Evolutionary conservation across 73 alveolate species (phyloP).

Genomic region (Halteria grandinella): DNA sequence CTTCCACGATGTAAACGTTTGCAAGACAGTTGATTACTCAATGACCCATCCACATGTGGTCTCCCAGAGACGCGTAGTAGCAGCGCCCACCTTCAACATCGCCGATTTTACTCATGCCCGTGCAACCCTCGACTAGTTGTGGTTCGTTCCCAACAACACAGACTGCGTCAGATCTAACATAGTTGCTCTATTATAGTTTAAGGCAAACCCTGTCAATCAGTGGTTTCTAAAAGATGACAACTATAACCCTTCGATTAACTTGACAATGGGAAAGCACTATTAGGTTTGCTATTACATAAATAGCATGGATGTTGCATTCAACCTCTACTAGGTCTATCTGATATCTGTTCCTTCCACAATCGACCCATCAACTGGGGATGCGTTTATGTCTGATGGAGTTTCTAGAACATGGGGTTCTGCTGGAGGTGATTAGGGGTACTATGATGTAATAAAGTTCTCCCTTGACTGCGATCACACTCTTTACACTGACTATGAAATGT

Average conservation of each 20-base stretch:
- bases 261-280: constrained; percentile 54
- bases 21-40: constrained; percentile 25
- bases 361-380: constrained; percentile 52
- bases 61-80: neutral
- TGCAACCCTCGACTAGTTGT: constrained; percentile 6
- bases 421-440: constrained; percentile 63
- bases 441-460: constrained; percentile 66
- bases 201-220: neutral
- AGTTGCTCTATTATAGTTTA: neutral
- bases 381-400: constrained; percentile 50
- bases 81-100: constrained; percentile 17
- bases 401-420: constrained; percentile 33
- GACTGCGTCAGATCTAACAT: constrained; percentile 2
- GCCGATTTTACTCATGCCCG: constrained; percentile 4
- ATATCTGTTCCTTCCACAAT: constrained; percentile 6
- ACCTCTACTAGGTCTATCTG: constrained; percentile 40
- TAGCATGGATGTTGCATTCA: neutral
- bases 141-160: constrained; percentile 18
- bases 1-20: constrained; percentile 61
- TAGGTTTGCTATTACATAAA: constrained; percentile 46
- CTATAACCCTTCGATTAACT: constrained; percentile 21
- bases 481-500: constrained; percentile 29
- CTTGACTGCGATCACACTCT: constrained; percentile 40
- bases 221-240: constrained; percentile 12
- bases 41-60: constrained; percentile 21